These are phyloP conservation scores for Bisporella sp. DNA, from an alignment of 2,329 filamentous ascomycete genomes.

Conservation along the genomic window DNA sequence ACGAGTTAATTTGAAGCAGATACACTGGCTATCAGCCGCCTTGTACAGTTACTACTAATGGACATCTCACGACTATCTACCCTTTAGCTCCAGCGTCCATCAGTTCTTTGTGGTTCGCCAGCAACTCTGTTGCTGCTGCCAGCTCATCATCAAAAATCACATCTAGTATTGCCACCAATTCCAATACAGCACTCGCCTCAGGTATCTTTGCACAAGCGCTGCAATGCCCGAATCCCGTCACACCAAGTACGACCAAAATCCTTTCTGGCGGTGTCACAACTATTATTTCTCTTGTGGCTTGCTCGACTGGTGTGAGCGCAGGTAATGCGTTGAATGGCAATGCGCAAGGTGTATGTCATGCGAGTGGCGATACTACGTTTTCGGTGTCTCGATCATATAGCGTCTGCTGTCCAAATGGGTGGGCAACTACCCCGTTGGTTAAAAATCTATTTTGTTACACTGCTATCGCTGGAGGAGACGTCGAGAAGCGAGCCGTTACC, in stretches of 20 bases:
- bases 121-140: neutral
- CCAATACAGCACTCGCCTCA: neutral
- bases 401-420: slow-evolving; percentile 10
- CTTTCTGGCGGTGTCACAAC: slow-evolving; percentile 3
- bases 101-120: slow-evolving; percentile 7
- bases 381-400: slow-evolving; percentile 9
- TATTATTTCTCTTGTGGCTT: slow-evolving; percentile 2
- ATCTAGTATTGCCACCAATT: neutral
- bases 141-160: neutral
- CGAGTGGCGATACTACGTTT: slow-evolving; percentile 7
- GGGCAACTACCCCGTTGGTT: slow-evolving; percentile 7
- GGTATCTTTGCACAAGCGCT: slow-evolving; percentile 6
- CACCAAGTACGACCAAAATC: slow-evolving; percentile 5
- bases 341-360: slow-evolving; percentile 5
- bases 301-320: neutral
- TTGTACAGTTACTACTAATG: slow-evolving; percentile 5
- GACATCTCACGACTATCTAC: slow-evolving; percentile 7
- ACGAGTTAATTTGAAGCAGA: neutral
- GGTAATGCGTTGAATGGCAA: neutral
- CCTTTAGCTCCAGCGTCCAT: slow-evolving; percentile 7
- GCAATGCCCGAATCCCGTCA: slow-evolving; percentile 5
- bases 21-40: slow-evolving; percentile 12
- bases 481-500: neutral
- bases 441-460: slow-evolving; percentile 5
- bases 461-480: neutral